phyloP scores from a whole-genome alignment of 2,329 filamentous ascomycete species.

The Trichoderma semiorbis region DNA sequence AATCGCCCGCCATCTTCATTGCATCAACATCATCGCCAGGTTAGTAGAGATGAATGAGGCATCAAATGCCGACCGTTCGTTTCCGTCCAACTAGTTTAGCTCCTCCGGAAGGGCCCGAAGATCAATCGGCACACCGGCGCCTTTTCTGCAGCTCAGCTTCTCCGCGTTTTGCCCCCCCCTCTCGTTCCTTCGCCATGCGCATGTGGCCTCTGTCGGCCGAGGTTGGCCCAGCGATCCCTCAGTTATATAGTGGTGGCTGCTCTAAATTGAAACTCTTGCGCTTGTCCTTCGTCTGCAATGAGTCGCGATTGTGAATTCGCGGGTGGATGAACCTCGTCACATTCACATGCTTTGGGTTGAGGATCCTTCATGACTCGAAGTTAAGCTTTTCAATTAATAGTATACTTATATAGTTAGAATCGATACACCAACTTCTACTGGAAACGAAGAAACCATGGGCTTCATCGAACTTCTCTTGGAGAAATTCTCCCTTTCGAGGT shows the following conservation, averaged over 20 bases:
- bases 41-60: neutral
- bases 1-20: neutral
- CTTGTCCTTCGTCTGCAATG: neutral
- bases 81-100: neutral
- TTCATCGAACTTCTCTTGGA: slow-evolving; percentile 47
- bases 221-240: neutral
- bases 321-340: neutral
- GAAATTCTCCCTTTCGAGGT: slow-evolving; percentile 41
- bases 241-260: neutral
- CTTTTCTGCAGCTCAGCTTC: neutral
- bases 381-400: neutral
- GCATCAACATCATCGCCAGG: neutral
- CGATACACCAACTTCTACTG: neutral
- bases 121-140: neutral
- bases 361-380: neutral
- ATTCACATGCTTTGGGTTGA: neutral
- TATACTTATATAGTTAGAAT: neutral
- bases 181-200: neutral
- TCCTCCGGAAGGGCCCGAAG: neutral
- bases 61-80: neutral
- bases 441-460: slow-evolving; percentile 39
- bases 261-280: neutral
- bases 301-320: neutral
- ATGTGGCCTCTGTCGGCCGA: neutral
- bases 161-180: neutral